A percentile compares a stretch with the other conserved stretches of the same genome.
phyloP scores from a whole-genome alignment of 371 early-diverging fungal genomes.

The Astathelohania contejeani region DNA sequence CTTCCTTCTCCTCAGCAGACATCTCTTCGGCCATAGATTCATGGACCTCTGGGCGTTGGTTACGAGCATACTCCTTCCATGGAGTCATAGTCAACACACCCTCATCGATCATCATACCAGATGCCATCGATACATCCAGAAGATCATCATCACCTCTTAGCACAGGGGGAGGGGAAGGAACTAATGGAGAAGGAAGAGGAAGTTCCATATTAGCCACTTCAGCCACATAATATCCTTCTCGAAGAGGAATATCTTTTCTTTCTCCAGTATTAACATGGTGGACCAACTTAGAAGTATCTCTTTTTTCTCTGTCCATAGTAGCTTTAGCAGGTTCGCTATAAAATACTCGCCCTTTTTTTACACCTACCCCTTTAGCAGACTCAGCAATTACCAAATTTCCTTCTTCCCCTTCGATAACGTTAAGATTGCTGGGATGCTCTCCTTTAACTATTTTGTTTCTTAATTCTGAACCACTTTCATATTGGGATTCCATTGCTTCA shows the following conservation, averaged over 20 bases:
- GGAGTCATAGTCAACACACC: constrained; percentile 22
- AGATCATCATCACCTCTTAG: constrained; percentile 12
- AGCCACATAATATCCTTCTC: constrained; percentile 32
- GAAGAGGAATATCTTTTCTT: constrained; percentile 24
- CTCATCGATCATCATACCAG: constrained; percentile 21
- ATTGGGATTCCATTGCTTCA: constrained; percentile 28
- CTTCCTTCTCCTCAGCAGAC: background rate
- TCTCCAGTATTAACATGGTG: constrained; percentile 35
- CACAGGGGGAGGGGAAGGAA: constrained; percentile 8
- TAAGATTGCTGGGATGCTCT: constrained; percentile 33
- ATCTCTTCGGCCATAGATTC: background rate
- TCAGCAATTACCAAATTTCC: constrained; percentile 46
- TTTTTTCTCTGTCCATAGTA: constrained; percentile 37
- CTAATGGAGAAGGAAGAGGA: constrained; percentile 23
- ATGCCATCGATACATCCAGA: constrained; percentile 20
- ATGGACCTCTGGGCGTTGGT: constrained; percentile 23
- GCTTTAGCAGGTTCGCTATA: constrained; percentile 22
- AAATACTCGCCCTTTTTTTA: constrained; percentile 34
- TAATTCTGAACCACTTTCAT: constrained; percentile 29
- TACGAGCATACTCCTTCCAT: constrained; percentile 26
- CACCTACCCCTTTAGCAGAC: constrained; percentile 29
- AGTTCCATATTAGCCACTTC: constrained; percentile 15
- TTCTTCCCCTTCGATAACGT: constrained; percentile 34
- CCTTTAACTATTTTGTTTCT: constrained; percentile 44
- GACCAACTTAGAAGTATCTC: constrained; percentile 22